phyloP scores from a whole-genome alignment of 2,329 filamentous ascomycete species.

The Cytospora piceae region DNA sequence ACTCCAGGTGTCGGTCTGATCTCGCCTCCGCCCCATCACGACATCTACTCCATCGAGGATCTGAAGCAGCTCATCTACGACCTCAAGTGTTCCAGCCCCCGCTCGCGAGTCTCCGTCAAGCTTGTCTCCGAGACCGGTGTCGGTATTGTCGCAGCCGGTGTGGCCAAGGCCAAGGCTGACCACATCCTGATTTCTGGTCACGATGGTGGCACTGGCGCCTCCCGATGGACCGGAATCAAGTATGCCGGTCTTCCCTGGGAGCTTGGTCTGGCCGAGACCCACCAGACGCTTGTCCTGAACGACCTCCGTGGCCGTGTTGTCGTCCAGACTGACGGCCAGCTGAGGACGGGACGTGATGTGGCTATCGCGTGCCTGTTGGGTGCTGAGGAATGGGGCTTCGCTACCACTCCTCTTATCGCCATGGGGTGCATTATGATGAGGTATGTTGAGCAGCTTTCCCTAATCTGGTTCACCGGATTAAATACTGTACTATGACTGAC shows the following conservation, averaged over 20 bases:
- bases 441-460: too few species aligned
- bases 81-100: slow-evolving; percentile 92
- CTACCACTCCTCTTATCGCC: slow-evolving; percentile 90
- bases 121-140: slow-evolving; percentile 97
- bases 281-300: slow-evolving; percentile 94
- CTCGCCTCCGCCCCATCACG: slow-evolving; percentile 93
- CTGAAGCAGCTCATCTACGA: slow-evolving; percentile 98
- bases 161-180: slow-evolving; percentile 95
- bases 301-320: slow-evolving; percentile 94
- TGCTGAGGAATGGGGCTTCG: slow-evolving; percentile 98
- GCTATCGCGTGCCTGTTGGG: slow-evolving; percentile 93
- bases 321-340: slow-evolving; percentile 93
- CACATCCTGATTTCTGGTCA: slow-evolving; percentile 97
- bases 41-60: slow-evolving; percentile 98
- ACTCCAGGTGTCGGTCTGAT: slow-evolving; percentile 96
- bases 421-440: slow-evolving; percentile 98
- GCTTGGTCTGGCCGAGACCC: slow-evolving; percentile 92
- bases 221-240: slow-evolving; percentile 98
- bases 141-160: slow-evolving; percentile 95
- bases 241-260: slow-evolving; percentile 98
- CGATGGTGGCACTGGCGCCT: slow-evolving; percentile 95
- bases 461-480: too few species aligned
- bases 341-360: slow-evolving; percentile 89
- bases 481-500: too few species aligned
- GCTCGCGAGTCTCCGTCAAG: slow-evolving; percentile 92